Base-by-base conservation (phyloP, 2,329 filamentous ascomycete genomes). In the Diaporthe citri region DNA sequence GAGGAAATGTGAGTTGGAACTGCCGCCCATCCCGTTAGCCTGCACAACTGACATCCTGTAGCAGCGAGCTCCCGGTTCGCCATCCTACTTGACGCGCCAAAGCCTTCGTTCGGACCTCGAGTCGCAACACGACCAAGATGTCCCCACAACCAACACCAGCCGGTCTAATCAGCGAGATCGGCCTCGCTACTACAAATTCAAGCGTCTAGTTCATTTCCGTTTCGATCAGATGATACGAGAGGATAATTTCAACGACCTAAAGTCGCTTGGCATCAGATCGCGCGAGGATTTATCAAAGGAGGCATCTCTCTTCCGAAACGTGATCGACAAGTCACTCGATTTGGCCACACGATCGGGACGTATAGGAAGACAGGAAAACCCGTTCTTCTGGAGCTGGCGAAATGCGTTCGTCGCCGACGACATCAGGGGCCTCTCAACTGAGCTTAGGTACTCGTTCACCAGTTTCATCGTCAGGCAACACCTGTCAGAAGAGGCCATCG, bases 371-470 rank as follows among this genome's bases (percentile, higher is more conserved):
- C 78, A 80, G 31, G 83, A 85, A 10, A 91, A 91, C 77, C 88
- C 88, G 0, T 80, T 91, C 1, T 91, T 91, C 80, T 90, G 86
- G 85, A 85, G 85, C 66, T 81, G 95, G 73, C 89, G 90, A 75
- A 87, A 90, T 71, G 89, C 90, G 2, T 94, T 93, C 79, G 84
- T 93, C 56, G 80, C 84, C 8, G 84, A 80, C 12, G 91, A 92
- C 55, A 66, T 87, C 4, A 78, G 77, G 9, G 90, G 88, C 2
- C 83, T 95, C 39, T 80, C 80, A 10, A 83, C 83, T n/a, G 90
- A 93, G 79, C 77, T 98, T 51, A 88, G 89, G 75, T 93, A 93
- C 79, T 86, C 90, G 43, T 95, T 97, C 81, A 91, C 93, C 79
- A 91, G 89, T 51, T 91, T 92, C 77, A 84, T 93, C 28, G 85